Conservation (phyloP, 257 asterid genomes). For the Sherardia arvensis region DNA sequence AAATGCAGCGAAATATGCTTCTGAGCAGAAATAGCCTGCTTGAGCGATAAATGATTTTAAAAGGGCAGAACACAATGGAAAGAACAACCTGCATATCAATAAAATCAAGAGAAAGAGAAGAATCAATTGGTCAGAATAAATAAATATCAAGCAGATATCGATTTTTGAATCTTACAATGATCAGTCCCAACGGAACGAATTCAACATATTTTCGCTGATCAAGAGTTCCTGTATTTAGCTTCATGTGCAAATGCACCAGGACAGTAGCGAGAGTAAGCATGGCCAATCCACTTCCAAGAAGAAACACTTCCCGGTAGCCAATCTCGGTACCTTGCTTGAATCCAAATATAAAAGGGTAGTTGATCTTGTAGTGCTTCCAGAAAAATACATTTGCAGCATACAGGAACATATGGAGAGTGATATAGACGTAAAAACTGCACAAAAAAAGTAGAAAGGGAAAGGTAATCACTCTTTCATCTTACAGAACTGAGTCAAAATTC, state of each 20-base stretch:
- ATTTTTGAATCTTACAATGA: conserved; percentile 39
- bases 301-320: conserved; percentile 66
- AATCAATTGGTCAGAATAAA: conserved; percentile 4
- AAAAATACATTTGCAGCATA: conserved; percentile 69
- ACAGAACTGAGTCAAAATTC: background rate
- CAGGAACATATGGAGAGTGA: conserved; percentile 62
- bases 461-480: background rate
- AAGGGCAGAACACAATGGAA: conserved; percentile 47
- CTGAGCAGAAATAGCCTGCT: conserved; percentile 59
- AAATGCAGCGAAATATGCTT: conserved; percentile 47
- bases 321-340: conserved; percentile 74
- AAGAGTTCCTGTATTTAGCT: conserved; percentile 42
- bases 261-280: conserved; percentile 57
- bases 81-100: conserved; percentile 39
- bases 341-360: conserved; percentile 77
- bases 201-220: conserved; percentile 36
- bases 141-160: conserved; percentile 3
- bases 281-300: conserved; percentile 64
- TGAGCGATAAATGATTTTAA: conserved; percentile 54
- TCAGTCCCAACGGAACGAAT: conserved; percentile 61
- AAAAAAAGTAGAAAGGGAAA: background rate
- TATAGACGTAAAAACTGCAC: conserved; percentile 62
- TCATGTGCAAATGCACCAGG: conserved; percentile 60
- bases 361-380: conserved; percentile 80
- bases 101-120: conserved; percentile 9